Evolutionary conservation across 768 basidiomycete species (phyloP), one percentile per base, ranked within the genome.

Genomic region (Tulasnella sp.): DNA sequence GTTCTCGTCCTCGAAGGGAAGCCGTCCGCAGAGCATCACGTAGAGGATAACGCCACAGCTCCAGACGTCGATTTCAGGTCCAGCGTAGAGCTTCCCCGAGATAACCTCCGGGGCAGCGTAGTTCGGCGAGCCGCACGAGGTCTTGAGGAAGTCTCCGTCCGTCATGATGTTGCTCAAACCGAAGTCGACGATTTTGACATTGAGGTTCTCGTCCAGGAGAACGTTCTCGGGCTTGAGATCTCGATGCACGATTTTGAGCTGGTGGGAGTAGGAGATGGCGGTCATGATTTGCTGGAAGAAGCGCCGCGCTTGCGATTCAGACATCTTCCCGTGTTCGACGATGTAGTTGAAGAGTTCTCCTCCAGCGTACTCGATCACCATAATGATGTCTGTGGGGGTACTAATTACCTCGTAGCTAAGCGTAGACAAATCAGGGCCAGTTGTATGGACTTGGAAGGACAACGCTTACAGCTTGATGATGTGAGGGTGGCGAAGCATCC

Each of bases 201-300:
- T 83, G 34, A 81, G 76, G 70, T 80, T 77, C 34, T 81, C 80
- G 74, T 81, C 81, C 35, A 82, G 77, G 67, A 94, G 86, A 14
- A 95, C 88, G 77, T 98, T 98, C 80, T 99, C 97, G 0, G 97
- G 97, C 80, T 99, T 99, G 64, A 99, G 84, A 80, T 99, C 97
- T 42, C 97, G 90, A 82, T 98, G 97, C 0, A 98, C 96, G 79
- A 99, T 98, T 82, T 95, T 95, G 79, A 96, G 88, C 69, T 90
- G 85, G 82, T 99, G 97, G 75, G 92, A 94, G 82, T 97, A 97
- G 79, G 98, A 95, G 79, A 99, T 92, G 3, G 95, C 96, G 19
- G 92, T 92, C 75, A 98, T 95, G 79, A 99, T 91, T 79, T 98
- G 97, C 79, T 98, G 97, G 82, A 99, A 98, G 86, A 98, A 98